Evolutionary conservation across 2,329 filamentous ascomycete genomes (phyloP), one percentile per base, ranked within the genome.

Genomic region (Pseudopithomyces maydicus): DNA sequence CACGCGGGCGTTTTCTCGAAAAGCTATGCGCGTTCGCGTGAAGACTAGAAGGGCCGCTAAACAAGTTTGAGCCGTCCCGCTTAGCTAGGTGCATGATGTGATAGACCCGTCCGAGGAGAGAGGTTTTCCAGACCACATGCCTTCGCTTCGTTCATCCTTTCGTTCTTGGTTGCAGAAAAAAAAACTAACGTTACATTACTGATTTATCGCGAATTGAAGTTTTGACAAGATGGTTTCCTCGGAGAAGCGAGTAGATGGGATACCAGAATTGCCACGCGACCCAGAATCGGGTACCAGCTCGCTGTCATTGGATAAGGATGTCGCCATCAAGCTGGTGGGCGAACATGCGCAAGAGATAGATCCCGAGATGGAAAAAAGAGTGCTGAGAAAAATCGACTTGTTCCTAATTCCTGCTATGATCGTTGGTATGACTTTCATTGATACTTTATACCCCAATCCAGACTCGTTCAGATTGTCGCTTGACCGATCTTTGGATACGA

Each of bases 351-450:
- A 82, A 58, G 68, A 73, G 3, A 79, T 87, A 43, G 87, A 89
- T 64, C 82, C 84, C 0, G 77, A 71, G 0, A 72, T 86, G 0
- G 83, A 83, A 56, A 80, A 78, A 17, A 80, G 83, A 45, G 86
- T 88, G 8, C 74, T 90, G 22, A 78, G 84, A 46, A 90, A 90
- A 75, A 89, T 90, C 50, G 88, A 90, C 65, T 75, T 79, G 61
- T 88, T 88, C 59, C 74, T 90, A 44, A 88, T 90, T 33, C 88
- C 88, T 0, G 82, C 85, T 12, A 90, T 90, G 88, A 67, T 77
- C 22, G 56, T 76, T 22, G 74, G 74, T 76, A 66, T 14, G 67
- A 58, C 3, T 32, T 26, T 14, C 22, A 20, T 29, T 19, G 1
- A 12, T 12, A 17, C 35, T 14, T 5, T n/a, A 5, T n/a, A n/a